These are phyloP conservation scores for Pleurotus djamor DNA, from an alignment of 768 basidiomycete genomes.

Conservation along the genomic window DNA sequence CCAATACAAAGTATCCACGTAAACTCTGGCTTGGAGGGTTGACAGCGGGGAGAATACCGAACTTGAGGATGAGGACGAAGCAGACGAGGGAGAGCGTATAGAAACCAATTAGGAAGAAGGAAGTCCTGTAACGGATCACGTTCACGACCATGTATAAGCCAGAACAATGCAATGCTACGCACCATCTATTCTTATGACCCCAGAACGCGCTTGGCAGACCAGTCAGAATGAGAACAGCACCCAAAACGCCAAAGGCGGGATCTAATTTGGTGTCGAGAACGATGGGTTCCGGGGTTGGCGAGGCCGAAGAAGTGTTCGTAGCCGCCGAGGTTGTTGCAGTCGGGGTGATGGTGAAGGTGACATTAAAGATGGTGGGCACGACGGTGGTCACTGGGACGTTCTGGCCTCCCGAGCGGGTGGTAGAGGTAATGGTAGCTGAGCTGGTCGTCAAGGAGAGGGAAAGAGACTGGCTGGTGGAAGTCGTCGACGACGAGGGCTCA, in stretches of 20 bases:
- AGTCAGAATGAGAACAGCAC: slow-evolving; percentile 84
- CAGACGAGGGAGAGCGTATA: slow-evolving; percentile 87
- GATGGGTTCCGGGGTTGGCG: slow-evolving; percentile 40
- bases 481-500: slow-evolving; percentile 16
- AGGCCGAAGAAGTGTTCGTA: slow-evolving; percentile 37
- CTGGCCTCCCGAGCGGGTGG: slow-evolving; percentile 45
- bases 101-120: slow-evolving; percentile 91
- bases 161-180: slow-evolving; percentile 16
- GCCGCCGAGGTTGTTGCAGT: slow-evolving; percentile 34
- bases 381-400: slow-evolving; percentile 49
- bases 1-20: slow-evolving; percentile 88
- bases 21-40: slow-evolving; percentile 77
- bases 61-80: slow-evolving; percentile 83
- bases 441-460: slow-evolving; percentile 57
- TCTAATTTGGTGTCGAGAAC: slow-evolving; percentile 68
- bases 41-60: slow-evolving; percentile 82
- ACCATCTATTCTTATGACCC: slow-evolving; percentile 97
- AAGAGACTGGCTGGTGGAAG: slow-evolving; percentile 28
- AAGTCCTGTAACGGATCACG: slow-evolving; percentile 56
- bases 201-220: slow-evolving; percentile 89
- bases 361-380: slow-evolving; percentile 61
- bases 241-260: slow-evolving; percentile 88
- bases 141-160: background rate
- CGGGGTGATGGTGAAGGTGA: slow-evolving; percentile 50
- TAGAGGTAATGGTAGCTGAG: slow-evolving; percentile 47